Evolutionary conservation across 495 filamentous ascomycete genomes (phyloP).

Genomic region (Neurospora intermedia): DNA sequence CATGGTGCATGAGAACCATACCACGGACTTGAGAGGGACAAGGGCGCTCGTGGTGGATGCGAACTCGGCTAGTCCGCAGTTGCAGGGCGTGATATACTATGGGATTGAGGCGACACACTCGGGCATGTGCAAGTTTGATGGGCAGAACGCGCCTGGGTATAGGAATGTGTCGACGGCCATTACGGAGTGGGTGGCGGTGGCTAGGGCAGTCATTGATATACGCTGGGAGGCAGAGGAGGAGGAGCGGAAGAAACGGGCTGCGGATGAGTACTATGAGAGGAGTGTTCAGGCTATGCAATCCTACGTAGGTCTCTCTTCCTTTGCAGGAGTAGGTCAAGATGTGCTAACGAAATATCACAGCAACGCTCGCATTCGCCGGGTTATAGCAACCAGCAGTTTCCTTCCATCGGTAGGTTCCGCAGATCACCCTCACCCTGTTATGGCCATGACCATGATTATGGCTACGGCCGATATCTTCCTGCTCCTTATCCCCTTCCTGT

Average conservation of each 20-base stretch:
- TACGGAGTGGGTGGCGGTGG: conserved; percentile 54
- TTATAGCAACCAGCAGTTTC: conserved; percentile 6
- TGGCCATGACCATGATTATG: not conserved
- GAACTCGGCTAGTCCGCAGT: conserved; percentile 59
- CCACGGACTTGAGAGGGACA: conserved; percentile 53
- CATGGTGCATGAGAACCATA: conserved; percentile 57
- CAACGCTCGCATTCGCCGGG: not conserved
- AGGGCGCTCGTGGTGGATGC: conserved; percentile 57
- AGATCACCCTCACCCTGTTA: not conserved
- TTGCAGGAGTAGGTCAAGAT: not conserved
- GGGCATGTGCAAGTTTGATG: conserved; percentile 81
- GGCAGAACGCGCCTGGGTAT: conserved; percentile 61
- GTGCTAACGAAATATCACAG: not conserved
- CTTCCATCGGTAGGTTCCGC: conserved; percentile 13
- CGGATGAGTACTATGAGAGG: conserved; percentile 33
- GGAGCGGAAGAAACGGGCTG: conserved; percentile 33
- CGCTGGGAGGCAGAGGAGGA: conserved; percentile 56
- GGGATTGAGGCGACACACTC: conserved; percentile 77
- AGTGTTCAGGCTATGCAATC: conserved; percentile 13
- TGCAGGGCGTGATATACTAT: conserved; percentile 64
- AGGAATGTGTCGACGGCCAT: conserved; percentile 62
- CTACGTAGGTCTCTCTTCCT: conserved; percentile 23
- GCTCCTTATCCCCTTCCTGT: not conserved
- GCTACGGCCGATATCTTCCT: not conserved
- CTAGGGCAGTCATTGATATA: conserved; percentile 44